Evolutionary conservation across 2,329 filamentous ascomycete genomes (phyloP).

Genomic region (Colletotrichum cuscutae): DNA sequence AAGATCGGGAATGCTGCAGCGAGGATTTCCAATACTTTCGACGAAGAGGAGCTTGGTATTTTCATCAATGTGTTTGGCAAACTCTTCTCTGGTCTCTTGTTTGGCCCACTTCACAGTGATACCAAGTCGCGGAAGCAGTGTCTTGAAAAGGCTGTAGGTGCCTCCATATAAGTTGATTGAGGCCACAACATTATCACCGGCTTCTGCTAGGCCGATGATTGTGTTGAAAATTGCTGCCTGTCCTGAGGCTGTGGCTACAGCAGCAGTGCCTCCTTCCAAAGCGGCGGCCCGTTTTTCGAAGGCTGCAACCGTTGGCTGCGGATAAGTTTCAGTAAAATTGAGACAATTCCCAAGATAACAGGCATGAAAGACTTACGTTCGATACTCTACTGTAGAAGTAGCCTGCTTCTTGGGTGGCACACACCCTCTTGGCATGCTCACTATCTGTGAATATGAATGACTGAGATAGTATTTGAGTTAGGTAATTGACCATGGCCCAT

Average conservation of each 20-base stretch:
- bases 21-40: constrained; percentile 92
- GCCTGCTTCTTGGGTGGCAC: no score
- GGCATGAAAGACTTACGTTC: no score
- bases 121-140: constrained; percentile 56
- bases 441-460: no score
- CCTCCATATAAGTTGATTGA: constrained; percentile 93
- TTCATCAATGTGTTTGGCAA: constrained; percentile 85
- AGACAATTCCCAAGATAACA: no score
- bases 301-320: constrained; percentile 83
- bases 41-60: constrained; percentile 92
- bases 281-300: constrained; percentile 96
- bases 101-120: constrained; percentile 65
- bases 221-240: constrained; percentile 57
- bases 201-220: constrained; percentile 57
- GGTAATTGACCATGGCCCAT: no score
- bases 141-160: constrained; percentile 97
- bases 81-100: constrained; percentile 89
- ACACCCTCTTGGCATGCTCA: no score
- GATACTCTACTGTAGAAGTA: no score
- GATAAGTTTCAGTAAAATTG: no score
- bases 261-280: constrained; percentile 88
- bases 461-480: no score
- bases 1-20: constrained; percentile 83
- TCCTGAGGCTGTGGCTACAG: constrained; percentile 84
- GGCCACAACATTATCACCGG: constrained; percentile 94